Percentiles rank a stretch among this genome's conserved stretches.
Evolutionary conservation across 257 asterid species (phyloP).

Genomic region (Forsythia suspensa): DNA sequence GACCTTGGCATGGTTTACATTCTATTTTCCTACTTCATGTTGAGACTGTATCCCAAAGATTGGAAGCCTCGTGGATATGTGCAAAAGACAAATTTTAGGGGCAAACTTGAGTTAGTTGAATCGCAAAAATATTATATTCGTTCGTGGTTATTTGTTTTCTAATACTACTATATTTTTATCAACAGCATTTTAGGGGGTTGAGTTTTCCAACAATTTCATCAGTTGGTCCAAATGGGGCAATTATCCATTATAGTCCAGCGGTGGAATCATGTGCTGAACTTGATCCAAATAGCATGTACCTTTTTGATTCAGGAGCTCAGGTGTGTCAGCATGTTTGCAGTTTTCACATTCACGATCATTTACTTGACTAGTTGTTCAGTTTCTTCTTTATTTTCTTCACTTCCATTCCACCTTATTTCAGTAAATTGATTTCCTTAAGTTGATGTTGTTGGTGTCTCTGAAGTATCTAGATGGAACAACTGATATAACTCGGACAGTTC

Average conservation of each 20-base stretch:
- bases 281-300: constrained; percentile 75
- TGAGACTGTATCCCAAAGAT: constrained; percentile 7
- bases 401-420: not conserved
- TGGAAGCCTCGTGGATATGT: constrained; percentile 4
- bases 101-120: constrained; percentile 2
- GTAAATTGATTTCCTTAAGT: constrained; percentile 23
- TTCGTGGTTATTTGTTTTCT: not conserved
- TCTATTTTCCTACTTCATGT: not conserved
- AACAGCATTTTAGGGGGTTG: constrained; percentile 86
- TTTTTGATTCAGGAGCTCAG: constrained; percentile 98
- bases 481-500: constrained; percentile 94
- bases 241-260: constrained; percentile 80
- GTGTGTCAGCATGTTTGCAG: constrained; percentile 32
- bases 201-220: constrained; percentile 95
- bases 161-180: constrained; percentile 21
- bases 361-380: not conserved
- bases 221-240: constrained; percentile 95
- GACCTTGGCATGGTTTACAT: constrained; percentile 13
- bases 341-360: not conserved
- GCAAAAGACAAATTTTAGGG: constrained; percentile 1
- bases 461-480: constrained; percentile 99
- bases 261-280: constrained; percentile 86
- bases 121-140: not conserved
- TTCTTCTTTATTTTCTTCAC: constrained; percentile 15
- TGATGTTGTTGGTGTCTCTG: constrained; percentile 30